Evolutionary conservation across 345 rosid genomes (phyloP).

Genomic region (Clausena lansium): DNA sequence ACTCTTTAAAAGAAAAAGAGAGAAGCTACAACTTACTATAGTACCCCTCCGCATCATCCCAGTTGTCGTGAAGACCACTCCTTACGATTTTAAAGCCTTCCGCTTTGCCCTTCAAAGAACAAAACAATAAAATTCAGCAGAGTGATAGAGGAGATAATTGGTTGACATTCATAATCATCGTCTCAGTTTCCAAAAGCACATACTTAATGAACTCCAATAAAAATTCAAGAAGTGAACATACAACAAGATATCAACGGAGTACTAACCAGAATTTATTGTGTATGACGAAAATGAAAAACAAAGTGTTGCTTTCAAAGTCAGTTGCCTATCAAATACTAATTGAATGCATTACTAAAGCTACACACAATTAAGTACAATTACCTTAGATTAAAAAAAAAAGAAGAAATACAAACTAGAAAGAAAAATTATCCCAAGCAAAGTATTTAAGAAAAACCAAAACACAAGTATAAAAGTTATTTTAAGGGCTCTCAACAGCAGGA

Average conservation of each 20-base stretch:
- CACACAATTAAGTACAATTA: neutral
- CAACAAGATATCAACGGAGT: neutral
- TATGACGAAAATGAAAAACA: neutral
- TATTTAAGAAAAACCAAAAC: neutral
- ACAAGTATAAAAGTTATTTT: neutral
- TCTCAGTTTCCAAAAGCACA: conserved; percentile 8
- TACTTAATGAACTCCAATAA: neutral
- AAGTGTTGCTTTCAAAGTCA: neutral
- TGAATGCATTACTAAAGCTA: neutral
- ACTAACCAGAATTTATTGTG: neutral
- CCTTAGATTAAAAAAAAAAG: too few species aligned
- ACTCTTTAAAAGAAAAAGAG: neutral
- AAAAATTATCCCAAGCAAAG: neutral
- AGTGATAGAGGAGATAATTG: neutral
- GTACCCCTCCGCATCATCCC: conserved; percentile 99
- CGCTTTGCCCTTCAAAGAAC: conserved; percentile 60
- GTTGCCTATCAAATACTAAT: neutral
- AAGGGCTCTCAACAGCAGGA: neutral
- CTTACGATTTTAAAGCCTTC: conserved; percentile 65
- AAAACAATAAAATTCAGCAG: conserved; percentile 20
- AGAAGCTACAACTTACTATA: conserved; percentile 60
- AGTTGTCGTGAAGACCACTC: conserved; percentile 93
- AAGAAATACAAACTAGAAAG: too few species aligned
- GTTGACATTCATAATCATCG: neutral
- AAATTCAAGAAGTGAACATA: neutral